Evolutionary conservation across 2,329 filamentous ascomycete species (phyloP).

Genomic region (Fusarium sp.): DNA sequence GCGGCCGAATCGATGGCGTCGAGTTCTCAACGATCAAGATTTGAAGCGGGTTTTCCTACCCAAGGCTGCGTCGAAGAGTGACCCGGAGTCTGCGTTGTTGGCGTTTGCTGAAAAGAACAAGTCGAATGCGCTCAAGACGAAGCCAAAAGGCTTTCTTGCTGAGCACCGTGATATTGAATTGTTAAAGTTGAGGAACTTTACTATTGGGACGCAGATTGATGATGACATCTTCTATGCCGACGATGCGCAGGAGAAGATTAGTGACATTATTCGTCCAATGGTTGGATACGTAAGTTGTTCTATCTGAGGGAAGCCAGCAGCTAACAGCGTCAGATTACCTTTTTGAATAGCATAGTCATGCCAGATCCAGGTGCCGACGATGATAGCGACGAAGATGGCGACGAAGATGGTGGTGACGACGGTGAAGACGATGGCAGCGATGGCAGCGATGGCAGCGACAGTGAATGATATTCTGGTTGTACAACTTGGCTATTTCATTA

Average conservation of each 20-base stretch:
- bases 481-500: background rate
- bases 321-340: constrained; percentile 67
- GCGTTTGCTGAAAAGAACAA: constrained; percentile 79
- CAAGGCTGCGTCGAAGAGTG: constrained; percentile 47
- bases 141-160: constrained; percentile 83
- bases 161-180: constrained; percentile 85
- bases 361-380: constrained; percentile 68
- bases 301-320: background rate
- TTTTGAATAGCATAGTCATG: constrained; percentile 80
- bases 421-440: constrained; percentile 20
- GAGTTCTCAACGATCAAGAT: constrained; percentile 69
- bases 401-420: constrained; percentile 47
- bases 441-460: constrained; percentile 14
- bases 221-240: constrained; percentile 74
- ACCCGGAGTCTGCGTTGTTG: constrained; percentile 67
- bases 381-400: constrained; percentile 54
- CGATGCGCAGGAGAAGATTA: constrained; percentile 73
- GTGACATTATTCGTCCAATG: constrained; percentile 74
- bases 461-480: background rate
- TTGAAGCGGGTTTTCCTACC: constrained; percentile 76
- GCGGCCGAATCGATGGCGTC: constrained; percentile 76
- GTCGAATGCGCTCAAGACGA: constrained; percentile 83
- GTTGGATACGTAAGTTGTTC: constrained; percentile 78
- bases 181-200: constrained; percentile 84
- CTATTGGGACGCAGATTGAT: constrained; percentile 73